These are phyloP conservation scores for Rhodomyrtus tomentosa DNA, from an alignment of 345 rosid species.

Conservation along the genomic window DNA sequence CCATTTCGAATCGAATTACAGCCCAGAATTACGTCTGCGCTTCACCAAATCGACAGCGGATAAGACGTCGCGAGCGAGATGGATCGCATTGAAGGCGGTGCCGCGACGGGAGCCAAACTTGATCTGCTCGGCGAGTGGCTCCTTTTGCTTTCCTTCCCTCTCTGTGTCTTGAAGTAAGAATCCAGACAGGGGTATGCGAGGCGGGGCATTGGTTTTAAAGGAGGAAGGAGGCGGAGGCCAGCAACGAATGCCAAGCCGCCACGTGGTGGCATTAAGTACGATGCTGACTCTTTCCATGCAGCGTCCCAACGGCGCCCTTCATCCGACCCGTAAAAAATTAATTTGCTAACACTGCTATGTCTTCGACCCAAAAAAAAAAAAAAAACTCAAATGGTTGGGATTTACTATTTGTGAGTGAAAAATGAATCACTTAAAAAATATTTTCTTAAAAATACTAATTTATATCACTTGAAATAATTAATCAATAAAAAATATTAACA, in stretches of 20 bases:
- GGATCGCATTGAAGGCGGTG: background rate
- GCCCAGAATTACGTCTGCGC: background rate
- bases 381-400: no score
- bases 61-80: background rate
- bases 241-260: background rate
- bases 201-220: background rate
- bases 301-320: background rate
- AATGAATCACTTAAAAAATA: no score
- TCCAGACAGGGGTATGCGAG: background rate
- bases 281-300: background rate
- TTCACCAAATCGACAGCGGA: background rate
- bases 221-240: background rate
- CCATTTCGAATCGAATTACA: conserved; percentile 12
- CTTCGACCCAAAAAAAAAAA: no score
- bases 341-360: no score
- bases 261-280: background rate
- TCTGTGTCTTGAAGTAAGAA: background rate
- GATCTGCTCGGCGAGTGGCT: background rate
- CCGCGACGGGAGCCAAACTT: background rate
- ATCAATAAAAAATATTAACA: no score
- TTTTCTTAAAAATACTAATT: no score
- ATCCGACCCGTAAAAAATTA: no score
- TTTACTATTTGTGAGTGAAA: no score
- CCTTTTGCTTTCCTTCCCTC: background rate
- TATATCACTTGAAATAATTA: no score